Conservation (phyloP, 805 yeast genomes). For the Barnettozyma wickerhamii region DNA sequence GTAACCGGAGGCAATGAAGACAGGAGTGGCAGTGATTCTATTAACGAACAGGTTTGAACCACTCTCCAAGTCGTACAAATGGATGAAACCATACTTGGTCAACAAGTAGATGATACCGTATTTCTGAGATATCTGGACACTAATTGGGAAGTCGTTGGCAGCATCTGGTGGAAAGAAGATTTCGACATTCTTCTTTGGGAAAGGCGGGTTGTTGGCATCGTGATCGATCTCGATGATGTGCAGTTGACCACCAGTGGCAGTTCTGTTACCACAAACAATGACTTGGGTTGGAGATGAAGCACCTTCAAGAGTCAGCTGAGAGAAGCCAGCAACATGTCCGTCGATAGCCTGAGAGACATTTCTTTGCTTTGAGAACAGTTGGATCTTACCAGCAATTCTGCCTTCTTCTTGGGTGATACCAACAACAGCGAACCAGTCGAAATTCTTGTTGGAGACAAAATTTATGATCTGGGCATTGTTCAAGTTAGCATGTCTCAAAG, state of each 20-base stretch:
- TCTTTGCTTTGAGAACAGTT: slow-evolving; percentile 82
- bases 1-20: slow-evolving; percentile 80
- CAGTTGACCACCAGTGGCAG: slow-evolving; percentile 70
- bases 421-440: slow-evolving; percentile 91
- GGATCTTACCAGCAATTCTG: slow-evolving; percentile 94
- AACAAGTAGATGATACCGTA: slow-evolving; percentile 86
- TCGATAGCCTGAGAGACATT: slow-evolving; percentile 95
- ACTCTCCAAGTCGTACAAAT: slow-evolving; percentile 88
- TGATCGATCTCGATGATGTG: slow-evolving; percentile 97
- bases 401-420: slow-evolving; percentile 95
- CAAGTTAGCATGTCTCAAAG: slow-evolving; percentile 79
- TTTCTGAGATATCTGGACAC: slow-evolving; percentile 78
- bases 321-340: slow-evolving; percentile 94
- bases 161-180: slow-evolving; percentile 97
- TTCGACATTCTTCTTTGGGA: slow-evolving; percentile 85
- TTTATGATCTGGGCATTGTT: slow-evolving; percentile 85
- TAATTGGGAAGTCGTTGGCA: slow-evolving; percentile 91
- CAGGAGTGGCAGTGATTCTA: slow-evolving; percentile 93
- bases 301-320: slow-evolving; percentile 68
- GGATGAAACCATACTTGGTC: slow-evolving; percentile 96
- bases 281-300: slow-evolving; percentile 70
- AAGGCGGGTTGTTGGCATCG: slow-evolving; percentile 78
- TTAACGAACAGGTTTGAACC: slow-evolving; percentile 92
- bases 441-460: slow-evolving; percentile 72
- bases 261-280: slow-evolving; percentile 89